Evolutionary conservation across 2,329 filamentous ascomycete species (phyloP).

Genomic region (Ophiostoma triangulosporum): DNA sequence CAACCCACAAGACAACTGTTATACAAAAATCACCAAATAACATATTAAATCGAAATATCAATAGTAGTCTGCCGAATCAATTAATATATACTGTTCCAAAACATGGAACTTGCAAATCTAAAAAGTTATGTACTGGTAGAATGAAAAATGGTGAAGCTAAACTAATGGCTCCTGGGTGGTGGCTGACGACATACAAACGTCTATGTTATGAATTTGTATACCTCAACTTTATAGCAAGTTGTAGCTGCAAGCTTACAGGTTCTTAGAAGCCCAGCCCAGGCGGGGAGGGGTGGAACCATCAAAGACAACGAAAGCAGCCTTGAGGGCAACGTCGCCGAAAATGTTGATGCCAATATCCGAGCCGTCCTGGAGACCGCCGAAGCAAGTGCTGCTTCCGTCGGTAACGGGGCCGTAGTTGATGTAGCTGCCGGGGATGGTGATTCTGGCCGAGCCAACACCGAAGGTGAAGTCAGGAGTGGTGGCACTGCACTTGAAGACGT

Average conservation of each 20-base stretch:
- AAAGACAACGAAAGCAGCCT: constrained; percentile 22
- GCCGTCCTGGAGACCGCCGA: constrained; percentile 23
- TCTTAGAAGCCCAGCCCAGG: constrained; percentile 16
- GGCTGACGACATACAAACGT: not conserved
- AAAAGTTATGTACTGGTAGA: not conserved
- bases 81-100: not conserved
- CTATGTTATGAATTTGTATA: not conserved
- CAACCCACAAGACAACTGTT: too few species aligned
- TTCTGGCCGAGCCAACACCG: constrained; percentile 21
- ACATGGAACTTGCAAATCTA: not conserved
- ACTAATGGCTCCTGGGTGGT: not conserved
- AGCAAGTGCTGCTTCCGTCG: constrained; percentile 22
- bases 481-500: constrained; percentile 24
- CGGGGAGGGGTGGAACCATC: constrained; percentile 21
- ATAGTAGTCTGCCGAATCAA: too few species aligned
- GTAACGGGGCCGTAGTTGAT: constrained; percentile 22
- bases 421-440: constrained; percentile 21
- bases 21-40: too few species aligned
- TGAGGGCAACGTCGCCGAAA: constrained; percentile 21
- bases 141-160: not conserved
- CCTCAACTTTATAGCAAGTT: not conserved
- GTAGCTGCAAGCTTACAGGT: constrained; percentile 2
- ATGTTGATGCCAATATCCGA: constrained; percentile 17
- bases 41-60: not conserved
- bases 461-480: constrained; percentile 23